Evolutionary conservation across 176 grass and related monocot species (phyloP), one percentile per base, ranked within the genome.

Genomic region (Juncus inflexus): DNA sequence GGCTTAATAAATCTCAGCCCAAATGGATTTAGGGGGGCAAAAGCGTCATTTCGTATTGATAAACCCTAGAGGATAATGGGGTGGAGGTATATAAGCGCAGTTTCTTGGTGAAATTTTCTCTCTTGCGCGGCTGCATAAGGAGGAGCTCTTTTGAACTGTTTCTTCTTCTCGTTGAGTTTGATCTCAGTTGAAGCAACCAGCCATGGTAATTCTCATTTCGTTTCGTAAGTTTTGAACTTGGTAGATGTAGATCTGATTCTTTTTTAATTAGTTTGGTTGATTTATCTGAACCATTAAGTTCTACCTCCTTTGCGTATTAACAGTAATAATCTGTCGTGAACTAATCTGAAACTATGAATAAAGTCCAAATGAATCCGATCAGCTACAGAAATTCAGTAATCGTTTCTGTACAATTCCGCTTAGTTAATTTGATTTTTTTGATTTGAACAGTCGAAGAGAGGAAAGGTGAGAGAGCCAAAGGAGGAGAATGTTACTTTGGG

Each of bases 401-500:
- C 19, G 0, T 28, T 28, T 28, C 19, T 1, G 19, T 28, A 28
- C 19, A 28, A 28, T 47, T 47, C 6, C 1, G 43, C 9, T n/a
- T n/a, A 47, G 2, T 47, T 47, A 47, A 47, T 47, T 47, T 1
- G 9, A 35, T 6, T 0, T 58, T 1, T 5, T 63, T 47, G 70
- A 3, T 62, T 62, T 7, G 68, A 50, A 37, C 60, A 92, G 89
- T 92, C 89, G 39, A 86, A 65, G 78, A 87, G 80, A 42, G 65
- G 65, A 52, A 92, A 82, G 78, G 84, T 71, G 58, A 92, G 89
- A 75, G 89, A 92, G 84, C 89, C 89, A 45, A 92, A 92, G 77
- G 89, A 92, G 74, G 89, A 92, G 40, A 92, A 84, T 2, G 72
- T 87, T 38, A 88, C 85, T 14, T 81, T 92, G 72, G 84, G 89